A percentile compares a stretch with the other conserved stretches of the same genome.
phyloP scores from a whole-genome alignment of 1,284 basidiomycete species.

The Ceratobasidium sp. region DNA sequence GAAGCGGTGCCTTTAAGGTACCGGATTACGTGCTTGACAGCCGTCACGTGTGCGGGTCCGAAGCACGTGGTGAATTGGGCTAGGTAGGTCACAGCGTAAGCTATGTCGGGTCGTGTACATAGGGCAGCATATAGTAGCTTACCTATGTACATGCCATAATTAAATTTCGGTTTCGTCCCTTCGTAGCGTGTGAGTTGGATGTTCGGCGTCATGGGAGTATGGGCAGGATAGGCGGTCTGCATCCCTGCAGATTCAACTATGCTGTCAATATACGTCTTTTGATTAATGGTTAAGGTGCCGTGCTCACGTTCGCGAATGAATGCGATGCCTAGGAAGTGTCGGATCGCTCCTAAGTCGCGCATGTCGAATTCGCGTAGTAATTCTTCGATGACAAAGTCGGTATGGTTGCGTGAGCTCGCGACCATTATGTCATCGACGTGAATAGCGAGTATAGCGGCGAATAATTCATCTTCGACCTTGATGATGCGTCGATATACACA shows the following conservation, averaged over 20 bases:
- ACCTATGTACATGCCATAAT: constrained; percentile 28
- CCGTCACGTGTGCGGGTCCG: constrained; percentile 48
- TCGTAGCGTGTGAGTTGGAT: constrained; percentile 21
- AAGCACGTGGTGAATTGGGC: constrained; percentile 17
- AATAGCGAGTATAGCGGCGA: constrained; percentile 3
- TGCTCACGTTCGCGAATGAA: background rate
- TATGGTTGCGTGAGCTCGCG: constrained; percentile 6
- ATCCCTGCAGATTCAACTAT: constrained; percentile 11
- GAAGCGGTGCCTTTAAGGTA: constrained; percentile 51
- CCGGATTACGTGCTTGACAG: constrained; percentile 51
- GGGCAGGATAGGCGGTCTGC: constrained; percentile 6
- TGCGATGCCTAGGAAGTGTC: constrained; percentile 34
- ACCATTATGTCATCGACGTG: constrained; percentile 36
- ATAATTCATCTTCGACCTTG: background rate
- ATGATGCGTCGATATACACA: constrained; percentile 10
- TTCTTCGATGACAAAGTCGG: background rate
- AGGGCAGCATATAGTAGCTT: constrained; percentile 46
- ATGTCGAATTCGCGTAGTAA: constrained; percentile 27
- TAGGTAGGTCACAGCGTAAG: constrained; percentile 31
- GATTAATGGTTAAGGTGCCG: background rate
- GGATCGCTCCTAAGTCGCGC: constrained; percentile 27
- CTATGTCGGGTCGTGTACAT: constrained; percentile 44
- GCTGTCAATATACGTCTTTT: constrained; percentile 9
- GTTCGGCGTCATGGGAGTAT: background rate
- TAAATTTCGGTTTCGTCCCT: background rate